Conservation (phyloP, 78 protist species). For the Andalucia godoyi region DNA sequence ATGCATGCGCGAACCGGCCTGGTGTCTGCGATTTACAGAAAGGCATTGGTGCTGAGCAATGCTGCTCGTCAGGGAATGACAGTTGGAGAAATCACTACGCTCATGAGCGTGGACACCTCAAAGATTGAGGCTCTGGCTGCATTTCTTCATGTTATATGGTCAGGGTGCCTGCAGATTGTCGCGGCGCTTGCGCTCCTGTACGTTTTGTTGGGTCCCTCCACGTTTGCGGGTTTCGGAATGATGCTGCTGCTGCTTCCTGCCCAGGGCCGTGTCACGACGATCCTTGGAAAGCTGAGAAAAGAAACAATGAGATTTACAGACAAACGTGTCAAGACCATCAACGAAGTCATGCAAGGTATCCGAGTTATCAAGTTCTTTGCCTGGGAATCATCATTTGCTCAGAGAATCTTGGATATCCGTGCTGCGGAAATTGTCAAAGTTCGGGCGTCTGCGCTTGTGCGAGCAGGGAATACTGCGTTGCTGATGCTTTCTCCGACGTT, state of each 20-base stretch:
- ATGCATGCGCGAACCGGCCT: neutral
- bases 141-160: constrained; percentile 44
- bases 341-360: constrained; percentile 40
- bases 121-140: constrained; percentile 27
- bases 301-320: neutral
- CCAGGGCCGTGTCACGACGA: constrained; percentile 3
- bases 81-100: constrained; percentile 54
- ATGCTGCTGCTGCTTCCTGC: constrained; percentile 42
- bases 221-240: constrained; percentile 45
- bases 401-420: neutral
- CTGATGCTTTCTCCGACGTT: constrained; percentile 52
- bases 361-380: constrained; percentile 28
- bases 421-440: constrained; percentile 12
- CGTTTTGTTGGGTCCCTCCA: constrained; percentile 22
- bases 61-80: neutral
- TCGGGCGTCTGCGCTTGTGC: neutral
- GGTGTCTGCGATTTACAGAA: neutral
- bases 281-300: neutral
- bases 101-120: constrained; percentile 66
- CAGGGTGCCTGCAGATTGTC: constrained; percentile 34
- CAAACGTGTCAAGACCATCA: constrained; percentile 7
- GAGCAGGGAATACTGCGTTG: constrained; percentile 19
- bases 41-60: constrained; percentile 5
- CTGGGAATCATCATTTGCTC: constrained; percentile 15
- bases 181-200: constrained; percentile 26